phyloP scores from a whole-genome alignment of 2,329 filamentous ascomycete species.

The Cadophora gregata region DNA sequence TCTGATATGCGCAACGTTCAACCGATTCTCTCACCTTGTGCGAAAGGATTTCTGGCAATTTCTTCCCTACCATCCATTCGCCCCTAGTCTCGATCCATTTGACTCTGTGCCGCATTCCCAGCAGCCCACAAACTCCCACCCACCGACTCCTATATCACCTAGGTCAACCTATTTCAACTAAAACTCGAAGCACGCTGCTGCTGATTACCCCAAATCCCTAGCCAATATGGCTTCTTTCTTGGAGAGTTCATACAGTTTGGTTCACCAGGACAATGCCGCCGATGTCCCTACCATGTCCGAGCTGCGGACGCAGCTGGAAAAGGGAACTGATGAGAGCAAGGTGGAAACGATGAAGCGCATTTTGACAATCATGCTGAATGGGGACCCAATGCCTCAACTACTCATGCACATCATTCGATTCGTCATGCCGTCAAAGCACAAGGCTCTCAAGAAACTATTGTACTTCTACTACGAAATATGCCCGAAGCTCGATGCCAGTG shows the following conservation, averaged over 20 bases:
- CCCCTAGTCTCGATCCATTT: constrained; percentile 27
- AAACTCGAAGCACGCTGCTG: constrained; percentile 36
- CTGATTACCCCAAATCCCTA: constrained; percentile 26
- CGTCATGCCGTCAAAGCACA: constrained; percentile 98
- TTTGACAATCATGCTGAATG: constrained; percentile 96
- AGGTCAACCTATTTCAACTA: constrained; percentile 28
- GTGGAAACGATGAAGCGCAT: constrained; percentile 96
- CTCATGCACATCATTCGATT: constrained; percentile 99
- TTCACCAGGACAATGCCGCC: constrained; percentile 96
- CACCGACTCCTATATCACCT: constrained; percentile 25
- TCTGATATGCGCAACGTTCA: constrained; percentile 39
- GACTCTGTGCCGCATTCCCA: background rate
- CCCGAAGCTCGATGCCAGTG: constrained; percentile 88
- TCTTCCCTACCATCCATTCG: constrained; percentile 19
- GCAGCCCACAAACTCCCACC: constrained; percentile 25
- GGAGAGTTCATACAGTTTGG: constrained; percentile 93
- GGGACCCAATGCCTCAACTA: constrained; percentile 91
- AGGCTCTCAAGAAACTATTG: constrained; percentile 94
- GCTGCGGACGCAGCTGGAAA: constrained; percentile 90
- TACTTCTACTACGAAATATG: constrained; percentile 99
- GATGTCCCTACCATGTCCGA: constrained; percentile 91
- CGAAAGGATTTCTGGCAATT: constrained; percentile 30
- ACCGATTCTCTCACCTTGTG: constrained; percentile 30
- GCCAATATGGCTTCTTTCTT: constrained; percentile 90
- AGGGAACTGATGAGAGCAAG: constrained; percentile 91